Percentiles rank a stretch among this genome's conserved stretches.
These are phyloP conservation scores for Arachis stenosperma DNA, from an alignment of 306 rosid species.

Conservation along the genomic window DNA sequence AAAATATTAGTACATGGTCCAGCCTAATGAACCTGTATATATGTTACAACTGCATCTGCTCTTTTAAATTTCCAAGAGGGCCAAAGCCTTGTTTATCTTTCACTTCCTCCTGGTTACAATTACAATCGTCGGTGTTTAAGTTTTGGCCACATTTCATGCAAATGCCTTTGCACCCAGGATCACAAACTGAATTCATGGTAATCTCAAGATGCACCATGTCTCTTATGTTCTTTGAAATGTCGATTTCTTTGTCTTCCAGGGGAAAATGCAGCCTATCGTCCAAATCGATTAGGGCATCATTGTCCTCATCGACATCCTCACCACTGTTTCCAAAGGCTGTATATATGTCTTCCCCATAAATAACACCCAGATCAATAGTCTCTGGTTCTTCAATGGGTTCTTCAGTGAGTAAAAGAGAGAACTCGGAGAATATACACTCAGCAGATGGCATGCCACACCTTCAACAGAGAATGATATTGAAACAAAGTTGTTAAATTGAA, in stretches of 20 bases:
- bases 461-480: conserved; percentile 39
- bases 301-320: conserved; percentile 48
- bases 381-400: conserved; percentile 75
- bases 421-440: conserved; percentile 73
- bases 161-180: conserved; percentile 73
- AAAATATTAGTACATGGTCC: background rate
- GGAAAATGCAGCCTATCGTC: conserved; percentile 84
- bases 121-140: conserved; percentile 68
- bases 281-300: conserved; percentile 55
- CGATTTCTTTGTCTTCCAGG: conserved; percentile 64
- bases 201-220: conserved; percentile 89
- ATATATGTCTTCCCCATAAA: conserved; percentile 56
- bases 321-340: conserved; percentile 32
- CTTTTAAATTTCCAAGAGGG: conserved; percentile 71
- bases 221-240: conserved; percentile 88
- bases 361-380: conserved; percentile 60
- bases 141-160: conserved; percentile 81
- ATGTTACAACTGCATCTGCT: conserved; percentile 56
- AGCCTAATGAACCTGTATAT: conserved; percentile 8
- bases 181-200: conserved; percentile 66
- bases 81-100: conserved; percentile 49
- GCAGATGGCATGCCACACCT: conserved; percentile 82
- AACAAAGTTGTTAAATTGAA: conserved; percentile 31
- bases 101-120: conserved; percentile 55
- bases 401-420: conserved; percentile 69